Conservation (phyloP, 352 stramenopile genomes). For the Globisporangium canariense region DNA sequence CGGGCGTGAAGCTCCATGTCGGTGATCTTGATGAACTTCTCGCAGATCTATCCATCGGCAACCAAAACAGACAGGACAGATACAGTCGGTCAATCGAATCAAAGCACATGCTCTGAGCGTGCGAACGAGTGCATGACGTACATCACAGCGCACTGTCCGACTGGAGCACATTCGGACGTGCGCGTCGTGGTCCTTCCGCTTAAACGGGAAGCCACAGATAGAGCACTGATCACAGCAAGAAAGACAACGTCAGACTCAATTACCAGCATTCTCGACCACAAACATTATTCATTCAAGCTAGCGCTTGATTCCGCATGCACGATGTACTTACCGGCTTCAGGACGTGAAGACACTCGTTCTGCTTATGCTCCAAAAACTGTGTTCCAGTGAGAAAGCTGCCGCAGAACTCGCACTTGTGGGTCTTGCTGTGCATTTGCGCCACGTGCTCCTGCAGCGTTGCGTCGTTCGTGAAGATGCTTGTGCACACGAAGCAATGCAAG, state of each 20-base stretch:
- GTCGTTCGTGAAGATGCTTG: slow-evolving; percentile 18
- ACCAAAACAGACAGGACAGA: neutral
- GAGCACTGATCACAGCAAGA: slow-evolving; percentile 25
- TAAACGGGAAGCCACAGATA: slow-evolving; percentile 50
- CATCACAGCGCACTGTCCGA: slow-evolving; percentile 54
- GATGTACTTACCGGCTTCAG: slow-evolving; percentile 32
- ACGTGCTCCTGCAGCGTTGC: slow-evolving; percentile 19
- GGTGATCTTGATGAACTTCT: slow-evolving; percentile 43
- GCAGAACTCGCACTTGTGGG: slow-evolving; percentile 29
- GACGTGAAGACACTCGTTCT: slow-evolving; percentile 22
- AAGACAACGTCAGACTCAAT: too few relatives aligned
- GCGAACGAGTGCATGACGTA: slow-evolving; percentile 16
- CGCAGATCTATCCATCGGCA: slow-evolving; percentile 28
- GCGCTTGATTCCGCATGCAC: neutral
- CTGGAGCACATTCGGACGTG: slow-evolving; percentile 43
- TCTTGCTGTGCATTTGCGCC: slow-evolving; percentile 18
- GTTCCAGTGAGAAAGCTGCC: slow-evolving; percentile 24
- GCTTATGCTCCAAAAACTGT: slow-evolving; percentile 21
- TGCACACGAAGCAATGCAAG: slow-evolving; percentile 39
- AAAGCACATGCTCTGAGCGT: too few relatives aligned
- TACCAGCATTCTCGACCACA: too few relatives aligned
- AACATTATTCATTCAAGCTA: too few relatives aligned
- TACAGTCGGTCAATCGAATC: too few relatives aligned
- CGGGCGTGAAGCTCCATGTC: slow-evolving; percentile 27
- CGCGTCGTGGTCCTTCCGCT: slow-evolving; percentile 31